Conservation (phyloP, 345 rosid genomes). For the Murraya koenigii region DNA sequence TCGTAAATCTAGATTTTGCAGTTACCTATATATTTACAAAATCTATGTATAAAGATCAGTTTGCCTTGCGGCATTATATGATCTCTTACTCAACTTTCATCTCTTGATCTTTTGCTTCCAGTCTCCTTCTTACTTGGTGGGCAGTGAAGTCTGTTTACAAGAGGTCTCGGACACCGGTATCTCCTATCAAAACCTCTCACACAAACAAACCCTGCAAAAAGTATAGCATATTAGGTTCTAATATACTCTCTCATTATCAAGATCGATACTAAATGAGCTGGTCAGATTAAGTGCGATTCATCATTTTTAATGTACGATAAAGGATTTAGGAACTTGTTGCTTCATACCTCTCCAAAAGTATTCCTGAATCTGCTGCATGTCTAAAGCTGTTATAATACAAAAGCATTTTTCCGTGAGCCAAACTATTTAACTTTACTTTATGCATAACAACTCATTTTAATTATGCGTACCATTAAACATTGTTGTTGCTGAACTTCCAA, state of each 20-base stretch:
- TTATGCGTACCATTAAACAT: constrained; percentile 37
- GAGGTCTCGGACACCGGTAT: constrained; percentile 26
- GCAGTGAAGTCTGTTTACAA: constrained; percentile 38
- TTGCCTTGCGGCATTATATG: background rate
- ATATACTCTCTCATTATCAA: background rate
- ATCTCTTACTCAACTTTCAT: background rate
- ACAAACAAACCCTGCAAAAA: constrained; percentile 47
- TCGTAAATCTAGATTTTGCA: no score
- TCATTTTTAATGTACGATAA: background rate
- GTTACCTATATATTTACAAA: background rate
- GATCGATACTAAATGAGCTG: background rate
- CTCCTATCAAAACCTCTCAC: constrained; percentile 48
- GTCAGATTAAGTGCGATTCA: background rate
- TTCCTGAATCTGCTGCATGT: constrained; percentile 11
- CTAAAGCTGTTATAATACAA: constrained; percentile 11
- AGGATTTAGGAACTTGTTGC: background rate
- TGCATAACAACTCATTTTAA: background rate
- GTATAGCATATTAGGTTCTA: background rate
- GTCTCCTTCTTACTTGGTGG: constrained; percentile 20
- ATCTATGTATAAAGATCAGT: background rate
- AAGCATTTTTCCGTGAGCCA: background rate
- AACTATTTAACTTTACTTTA: background rate
- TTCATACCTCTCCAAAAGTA: constrained; percentile 44
- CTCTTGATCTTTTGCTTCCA: background rate
- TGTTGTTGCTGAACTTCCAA: constrained; percentile 43